A percentile compares a stretch with the other conserved stretches of the same genome.
Evolutionary conservation across 176 grass and related monocot species (phyloP).

Genomic region (Paspalum notatum): DNA sequence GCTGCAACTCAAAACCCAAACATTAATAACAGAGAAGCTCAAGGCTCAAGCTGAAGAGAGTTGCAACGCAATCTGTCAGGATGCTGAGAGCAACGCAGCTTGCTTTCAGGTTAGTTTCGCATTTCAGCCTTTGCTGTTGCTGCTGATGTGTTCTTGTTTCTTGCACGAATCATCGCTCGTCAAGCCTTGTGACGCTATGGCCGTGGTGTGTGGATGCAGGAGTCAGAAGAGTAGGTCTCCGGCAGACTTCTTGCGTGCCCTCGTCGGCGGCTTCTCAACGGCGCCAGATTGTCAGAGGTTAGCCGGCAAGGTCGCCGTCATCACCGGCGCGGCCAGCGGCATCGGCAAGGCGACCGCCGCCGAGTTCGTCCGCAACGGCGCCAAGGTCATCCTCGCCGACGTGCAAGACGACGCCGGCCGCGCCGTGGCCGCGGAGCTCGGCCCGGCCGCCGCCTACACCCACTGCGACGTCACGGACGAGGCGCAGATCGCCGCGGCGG

Average conservation of each 20-base stretch:
- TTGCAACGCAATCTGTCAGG: not conserved
- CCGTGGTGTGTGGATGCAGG: not conserved
- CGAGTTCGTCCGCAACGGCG: conserved; percentile 42
- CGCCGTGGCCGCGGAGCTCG: conserved; percentile 32
- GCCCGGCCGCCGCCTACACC: conserved; percentile 24
- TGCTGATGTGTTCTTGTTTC: not conserved
- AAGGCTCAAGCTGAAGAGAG: not conserved
- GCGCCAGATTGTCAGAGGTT: conserved; percentile 6
- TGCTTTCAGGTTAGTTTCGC: conserved; percentile 6
- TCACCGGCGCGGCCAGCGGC: conserved; percentile 52
- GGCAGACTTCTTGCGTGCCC: not conserved
- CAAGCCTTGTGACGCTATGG: not conserved
- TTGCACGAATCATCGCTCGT: no score
- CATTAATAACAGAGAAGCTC: not conserved
- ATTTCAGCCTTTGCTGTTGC: not conserved
- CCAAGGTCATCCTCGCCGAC: conserved; percentile 47
- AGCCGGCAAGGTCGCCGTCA: conserved; percentile 46
- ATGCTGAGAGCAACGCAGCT: conserved; percentile 7
- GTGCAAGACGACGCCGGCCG: conserved; percentile 47
- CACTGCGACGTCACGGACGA: conserved; percentile 52
- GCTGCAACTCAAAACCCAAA: not conserved
- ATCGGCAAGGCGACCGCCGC: conserved; percentile 40
- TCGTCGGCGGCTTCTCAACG: conserved; percentile 10
- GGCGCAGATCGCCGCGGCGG: conserved; percentile 33
- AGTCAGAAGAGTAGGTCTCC: not conserved